Evolutionary conservation across 1,139 yeast species (phyloP), one percentile per base, ranked within the genome.

Genomic region (Zygosaccharomyces pseudobailii): DNA sequence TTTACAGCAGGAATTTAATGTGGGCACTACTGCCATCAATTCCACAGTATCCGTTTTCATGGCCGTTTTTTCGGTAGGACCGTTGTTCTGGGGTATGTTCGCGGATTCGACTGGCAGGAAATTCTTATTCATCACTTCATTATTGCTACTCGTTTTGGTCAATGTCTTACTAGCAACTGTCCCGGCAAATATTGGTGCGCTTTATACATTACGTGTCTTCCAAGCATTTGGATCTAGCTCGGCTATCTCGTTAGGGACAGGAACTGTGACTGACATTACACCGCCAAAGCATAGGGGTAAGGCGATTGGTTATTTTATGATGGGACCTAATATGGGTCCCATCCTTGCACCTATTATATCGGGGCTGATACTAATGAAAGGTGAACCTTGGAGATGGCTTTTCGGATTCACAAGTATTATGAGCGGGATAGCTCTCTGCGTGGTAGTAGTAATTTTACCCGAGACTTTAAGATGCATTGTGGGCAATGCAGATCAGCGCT

Each of bases 321-420:
- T 78, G 58, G 84, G 84, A 0, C 84, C 84, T 0, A 82, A 78
- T 52, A 55, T 78, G 50, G 84, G 84, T 0, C 84, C 84, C 1
- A 69, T 79, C 3, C 41, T 79, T 10, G 84, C 83, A 0, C 84
- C 83, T 0, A 63, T 78, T 6, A 56, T 78, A 20, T 72, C 79
- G 21, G 67, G 73, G 2, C 46, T 65, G n/a, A 65, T 66, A 56
- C 67, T 57, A 65, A 62, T 68, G 50, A 57, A 73, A 1, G 66
- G 71, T 0, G 55, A 65, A 36, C 66, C 68, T 5, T 78, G 82
- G 82, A 71, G 82, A 58, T 78, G 82, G 82, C 64, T 74, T 8
- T 80, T 80, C 68, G 82, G 80, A 0, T 71, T 78, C 45, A 64
- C 77, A 19, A 71, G 78, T 1, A 70, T 78, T 1, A 54, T 75